Base-by-base conservation (phyloP, 352 stramenopile species). In the Hyaloperonospora arabidopsidis region DNA sequence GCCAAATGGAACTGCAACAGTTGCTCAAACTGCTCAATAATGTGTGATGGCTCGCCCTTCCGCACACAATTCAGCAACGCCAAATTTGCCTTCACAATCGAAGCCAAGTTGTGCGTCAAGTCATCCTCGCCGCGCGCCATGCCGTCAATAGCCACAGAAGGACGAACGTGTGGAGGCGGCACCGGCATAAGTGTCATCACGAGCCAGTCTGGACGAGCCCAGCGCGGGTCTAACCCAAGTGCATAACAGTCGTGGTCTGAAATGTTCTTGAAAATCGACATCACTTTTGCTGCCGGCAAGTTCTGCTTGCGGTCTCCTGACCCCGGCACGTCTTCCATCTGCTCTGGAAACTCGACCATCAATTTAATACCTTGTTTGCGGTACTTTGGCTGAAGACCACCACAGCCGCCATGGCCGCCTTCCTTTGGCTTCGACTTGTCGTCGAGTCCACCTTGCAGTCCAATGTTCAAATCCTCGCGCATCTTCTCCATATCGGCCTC, bases 11-110 rank as follows among this genome's bases (percentile, higher is more conserved):
- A 93, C 67, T 93, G 83, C 50, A 93, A 53, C 22, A 93, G 50
- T 60, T 90, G 80, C 54, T 93, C 83, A 51, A 93, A 91, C 66
- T 98, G 92, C 25, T 97, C 87, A 40, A 99, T 97, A 44, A 98
- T 97, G 63, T 98, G 89, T 13, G 89, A 89, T 17, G 86, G 82
- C 66, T 98, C 94, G 29, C 96, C 96, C 69, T 98, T 98, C 44
- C 85, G 75, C 45, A 98, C 92, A 43, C 91, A 96, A 52, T 97
- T 94, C 46, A 97, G 77, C 49, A 99, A 63, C 23, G 88, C 93
- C 66, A 97, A 80, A 68, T 99, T 99, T 11, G 83, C 93, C 78
- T 99, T 99, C 48, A 99, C 89, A 59, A 99, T 98, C 45, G 98
- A 98, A 35, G 94, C 88, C 50, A 98, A 69, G 61, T 98, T 96